These are phyloP conservation scores for Puccinia horiana DNA, from an alignment of 1,284 basidiomycete genomes.

Conservation along the genomic window DNA sequence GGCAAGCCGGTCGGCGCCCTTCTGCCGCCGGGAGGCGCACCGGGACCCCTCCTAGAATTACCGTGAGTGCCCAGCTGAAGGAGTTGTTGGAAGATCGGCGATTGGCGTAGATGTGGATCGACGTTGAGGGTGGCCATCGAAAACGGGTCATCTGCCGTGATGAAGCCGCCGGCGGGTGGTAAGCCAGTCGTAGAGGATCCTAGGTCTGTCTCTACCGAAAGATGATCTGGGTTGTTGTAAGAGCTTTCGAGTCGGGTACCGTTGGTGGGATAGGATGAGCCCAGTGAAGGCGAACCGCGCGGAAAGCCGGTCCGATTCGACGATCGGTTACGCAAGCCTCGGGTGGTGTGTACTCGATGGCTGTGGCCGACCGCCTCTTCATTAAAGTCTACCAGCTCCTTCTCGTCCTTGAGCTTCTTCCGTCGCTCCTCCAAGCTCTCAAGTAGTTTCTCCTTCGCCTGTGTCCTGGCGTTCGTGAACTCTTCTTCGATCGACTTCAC, in stretches of 20 bases:
- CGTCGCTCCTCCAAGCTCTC: constrained; percentile 62
- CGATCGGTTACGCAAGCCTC: constrained; percentile 43
- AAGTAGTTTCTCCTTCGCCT: constrained; percentile 60
- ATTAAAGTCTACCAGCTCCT: constrained; percentile 57
- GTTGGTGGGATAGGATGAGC: neutral
- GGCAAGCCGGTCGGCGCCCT: constrained; percentile 42
- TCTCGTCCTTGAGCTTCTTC: constrained; percentile 62
- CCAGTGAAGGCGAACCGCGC: constrained; percentile 30
- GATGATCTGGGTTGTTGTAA: constrained; percentile 35
- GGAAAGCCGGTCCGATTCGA: constrained; percentile 43
- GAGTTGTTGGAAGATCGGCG: constrained; percentile 49
- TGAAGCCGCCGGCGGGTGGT: constrained; percentile 17
- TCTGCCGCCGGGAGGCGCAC: constrained; percentile 23
- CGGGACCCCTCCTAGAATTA: constrained; percentile 29
- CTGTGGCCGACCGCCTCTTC: constrained; percentile 44
- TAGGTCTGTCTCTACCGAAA: constrained; percentile 24
- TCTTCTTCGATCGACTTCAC: constrained; percentile 62
- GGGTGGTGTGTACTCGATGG: constrained; percentile 43
- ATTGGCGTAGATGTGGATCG: constrained; percentile 43
- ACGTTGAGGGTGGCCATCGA: constrained; percentile 49
- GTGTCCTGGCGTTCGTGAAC: constrained; percentile 60
- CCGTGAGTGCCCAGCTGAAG: constrained; percentile 20
- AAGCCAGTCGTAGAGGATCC: constrained; percentile 4
- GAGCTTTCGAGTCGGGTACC: neutral
- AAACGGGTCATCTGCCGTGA: constrained; percentile 48